phyloP scores from a whole-genome alignment of 345 rosid genomes.

The Gossypium rotundifolium region DNA sequence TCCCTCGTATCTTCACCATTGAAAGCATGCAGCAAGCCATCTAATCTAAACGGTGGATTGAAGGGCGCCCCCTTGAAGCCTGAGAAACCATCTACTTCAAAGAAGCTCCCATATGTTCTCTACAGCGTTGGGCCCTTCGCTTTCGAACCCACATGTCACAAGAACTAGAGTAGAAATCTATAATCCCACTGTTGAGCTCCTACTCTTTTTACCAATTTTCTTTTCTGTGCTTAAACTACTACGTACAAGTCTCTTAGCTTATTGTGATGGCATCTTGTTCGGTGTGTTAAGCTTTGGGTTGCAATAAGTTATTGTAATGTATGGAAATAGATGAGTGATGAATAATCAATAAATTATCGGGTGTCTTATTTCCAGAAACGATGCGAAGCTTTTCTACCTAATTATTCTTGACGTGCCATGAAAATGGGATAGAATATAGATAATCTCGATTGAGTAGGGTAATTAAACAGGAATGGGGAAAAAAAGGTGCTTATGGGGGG shows the following conservation, averaged over 20 bases:
- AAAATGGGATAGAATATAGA: neutral
- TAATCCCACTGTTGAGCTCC: neutral
- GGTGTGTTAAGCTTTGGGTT: constrained; percentile 1
- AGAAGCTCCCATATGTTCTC: constrained; percentile 38
- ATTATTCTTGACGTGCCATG: too few relatives aligned
- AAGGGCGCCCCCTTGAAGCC: constrained; percentile 49
- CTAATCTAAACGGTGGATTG: constrained; percentile 49
- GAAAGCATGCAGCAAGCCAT: constrained; percentile 35
- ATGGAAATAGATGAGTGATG: neutral
- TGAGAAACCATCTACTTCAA: constrained; percentile 22
- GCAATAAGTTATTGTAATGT: neutral
- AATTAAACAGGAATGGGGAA: neutral
- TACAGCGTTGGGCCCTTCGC: constrained; percentile 80
- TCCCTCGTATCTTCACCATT: constrained; percentile 41
- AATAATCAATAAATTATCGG: neutral
- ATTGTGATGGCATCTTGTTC: neutral
- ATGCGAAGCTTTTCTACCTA: neutral
- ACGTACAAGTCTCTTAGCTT: neutral
- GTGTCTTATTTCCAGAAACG: neutral
- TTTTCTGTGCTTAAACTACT: neutral
- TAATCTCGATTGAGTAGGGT: neutral
- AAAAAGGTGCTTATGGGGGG: neutral
- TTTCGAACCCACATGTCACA: constrained; percentile 57
- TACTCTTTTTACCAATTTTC: neutral
- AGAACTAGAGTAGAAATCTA: neutral